Conservation (phyloP, 1,284 basidiomycete species). For the Taiwanofungus camphoratus region DNA sequence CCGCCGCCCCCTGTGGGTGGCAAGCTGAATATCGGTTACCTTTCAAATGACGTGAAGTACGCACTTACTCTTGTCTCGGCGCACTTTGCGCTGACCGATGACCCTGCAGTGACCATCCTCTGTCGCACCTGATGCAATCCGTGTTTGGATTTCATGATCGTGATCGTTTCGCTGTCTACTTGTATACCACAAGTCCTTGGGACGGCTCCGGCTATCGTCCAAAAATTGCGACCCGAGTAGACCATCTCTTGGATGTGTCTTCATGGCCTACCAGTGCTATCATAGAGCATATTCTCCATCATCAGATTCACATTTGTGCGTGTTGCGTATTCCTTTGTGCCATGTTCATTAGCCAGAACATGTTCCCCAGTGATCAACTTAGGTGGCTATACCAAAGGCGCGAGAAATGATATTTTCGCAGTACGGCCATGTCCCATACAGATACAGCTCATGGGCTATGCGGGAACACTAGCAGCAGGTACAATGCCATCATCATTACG, state of each 20-base stretch:
- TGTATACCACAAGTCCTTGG: conserved; percentile 51
- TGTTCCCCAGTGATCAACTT: conserved; percentile 42
- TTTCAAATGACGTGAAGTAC: conserved; percentile 53
- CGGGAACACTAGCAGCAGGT: conserved; percentile 51
- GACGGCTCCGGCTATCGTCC: conserved; percentile 48
- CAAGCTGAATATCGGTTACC: conserved; percentile 51
- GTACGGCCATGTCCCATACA: conserved; percentile 53
- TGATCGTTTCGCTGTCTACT: conserved; percentile 40
- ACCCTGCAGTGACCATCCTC: conserved; percentile 45
- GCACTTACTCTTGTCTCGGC: conserved; percentile 12
- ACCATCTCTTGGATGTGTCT: conserved; percentile 49
- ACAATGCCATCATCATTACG: conserved; percentile 3
- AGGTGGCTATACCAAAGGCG: conserved; percentile 64
- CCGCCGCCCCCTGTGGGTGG: conserved; percentile 42
- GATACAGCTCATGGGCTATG: conserved; percentile 54
- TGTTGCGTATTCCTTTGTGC: conserved; percentile 4
- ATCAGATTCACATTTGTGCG: conserved; percentile 50
- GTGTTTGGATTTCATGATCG: conserved; percentile 51
- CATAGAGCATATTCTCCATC: conserved; percentile 38
- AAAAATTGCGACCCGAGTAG: conserved; percentile 43
- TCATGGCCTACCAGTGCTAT: conserved; percentile 29
- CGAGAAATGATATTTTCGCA: conserved; percentile 59
- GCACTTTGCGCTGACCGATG: conserved; percentile 2
- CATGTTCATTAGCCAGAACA: conserved; percentile 1
- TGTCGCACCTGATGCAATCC: conserved; percentile 59